phyloP scores from a whole-genome alignment of 192 early-diverging fungal genomes.

The Funneliformis geosporum region DNA sequence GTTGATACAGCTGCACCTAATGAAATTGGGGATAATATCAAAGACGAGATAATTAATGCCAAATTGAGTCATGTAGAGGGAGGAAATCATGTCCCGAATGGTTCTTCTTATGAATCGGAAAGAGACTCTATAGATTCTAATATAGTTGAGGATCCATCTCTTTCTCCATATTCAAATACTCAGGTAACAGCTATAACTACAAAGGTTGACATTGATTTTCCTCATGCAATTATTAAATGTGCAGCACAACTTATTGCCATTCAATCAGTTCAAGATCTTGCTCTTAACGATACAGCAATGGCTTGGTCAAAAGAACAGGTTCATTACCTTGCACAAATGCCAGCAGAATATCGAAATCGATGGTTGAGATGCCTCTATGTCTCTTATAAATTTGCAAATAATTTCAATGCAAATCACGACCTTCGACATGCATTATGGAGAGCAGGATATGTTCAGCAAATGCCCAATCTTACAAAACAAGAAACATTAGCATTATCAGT shows the following conservation, averaged over 20 bases:
- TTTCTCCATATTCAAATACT: constrained; percentile 29
- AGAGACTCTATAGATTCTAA: background rate
- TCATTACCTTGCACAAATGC: constrained; percentile 46
- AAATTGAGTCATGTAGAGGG: background rate
- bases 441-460: constrained; percentile 82
- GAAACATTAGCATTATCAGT: constrained; percentile 77
- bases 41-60: background rate
- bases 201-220: constrained; percentile 76
- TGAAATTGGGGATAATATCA: background rate
- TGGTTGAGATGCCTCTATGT: constrained; percentile 81
- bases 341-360: constrained; percentile 47
- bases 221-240: constrained; percentile 88
- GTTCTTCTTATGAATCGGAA: background rate
- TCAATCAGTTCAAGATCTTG: constrained; percentile 85
- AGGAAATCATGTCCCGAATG: background rate
- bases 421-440: constrained; percentile 80
- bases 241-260: constrained; percentile 86
- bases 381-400: constrained; percentile 76
- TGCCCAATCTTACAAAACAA: constrained; percentile 92
- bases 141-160: background rate
- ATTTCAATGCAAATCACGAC: constrained; percentile 79
- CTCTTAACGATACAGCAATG: constrained; percentile 40
- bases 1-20: constrained; percentile 25
- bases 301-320: constrained; percentile 31
- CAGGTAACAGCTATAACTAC: constrained; percentile 1